Base-by-base conservation (phyloP, 257 asterid species). In the Forsythia viridissima region DNA sequence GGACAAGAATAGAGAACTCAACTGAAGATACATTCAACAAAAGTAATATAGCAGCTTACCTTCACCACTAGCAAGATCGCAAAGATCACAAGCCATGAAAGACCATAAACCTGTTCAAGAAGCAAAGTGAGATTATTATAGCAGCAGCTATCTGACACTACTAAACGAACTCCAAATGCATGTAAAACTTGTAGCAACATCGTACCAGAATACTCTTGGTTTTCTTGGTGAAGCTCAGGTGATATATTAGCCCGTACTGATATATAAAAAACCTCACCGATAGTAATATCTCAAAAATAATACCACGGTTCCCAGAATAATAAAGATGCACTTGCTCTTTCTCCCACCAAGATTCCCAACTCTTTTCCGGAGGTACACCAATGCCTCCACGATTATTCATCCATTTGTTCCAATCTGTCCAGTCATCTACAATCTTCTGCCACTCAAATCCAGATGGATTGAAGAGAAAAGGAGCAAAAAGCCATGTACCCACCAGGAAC, bases 281-380 rank as follows among this genome's bases (percentile, higher is more conserved):
- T 82, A 94, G 78, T 84, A 94, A 88, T 77, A 94, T 91, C 86
- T 94, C 98, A 5, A 89, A 84, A 36, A 89, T 78, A 48, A 90
- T 86, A 21, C 98, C 98, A 48, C 90, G 95, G 24, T 67, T 79
- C 77, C 98, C 98, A 13, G 98, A 86, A 83, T 90, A 79, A 68
- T 55, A 79, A 81, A 94, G 91, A 90, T 94, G 98, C 84, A 85
- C 92, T 36, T 87, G 96, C 74, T 94, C 97, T 43, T 85, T 90
- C 87, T 91, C 98, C 98, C 98, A 94, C 98, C 98, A 94, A 78
- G 98, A 94, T 84, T 94, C 97, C 98, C 98, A 94, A 79, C 98
- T 94, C 85, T 89, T 94, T 34, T 89, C 91, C 1, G 98, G 92
- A 43, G 95, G 84, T 74, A 94, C 98, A 15, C 98, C 98, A 69